Base-by-base conservation (phyloP, 1,139 yeast species). In the Geotrichum klebahnii region DNA sequence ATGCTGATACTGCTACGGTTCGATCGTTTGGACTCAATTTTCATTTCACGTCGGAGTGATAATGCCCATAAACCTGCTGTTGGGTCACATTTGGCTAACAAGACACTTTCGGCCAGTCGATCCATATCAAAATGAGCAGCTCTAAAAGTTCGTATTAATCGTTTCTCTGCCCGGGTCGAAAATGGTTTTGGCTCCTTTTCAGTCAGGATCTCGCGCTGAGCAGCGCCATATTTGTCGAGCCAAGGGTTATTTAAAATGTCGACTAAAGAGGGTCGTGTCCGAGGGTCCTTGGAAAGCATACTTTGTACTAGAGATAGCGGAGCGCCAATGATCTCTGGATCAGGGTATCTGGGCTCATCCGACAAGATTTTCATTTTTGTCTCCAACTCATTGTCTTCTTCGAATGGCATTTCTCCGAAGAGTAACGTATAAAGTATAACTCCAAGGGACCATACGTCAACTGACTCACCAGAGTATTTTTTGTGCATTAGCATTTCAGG, bases 381-480 rank as follows among this genome's bases (percentile, higher is more conserved):
- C 44, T 71, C 77, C 39, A 75, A 64, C 20, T 85, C 94, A 57
- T 6, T 24, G 33, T 80, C 80, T 45, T 89, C 96, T 58, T 84
- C 92, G 68, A 90, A 92, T 0, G 98, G 98, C 84, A 92, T 81
- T 55, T 80, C 80, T 0, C 97, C 97, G 52, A 84, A 81, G 0
- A 88, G 64, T 77, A 92, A 75, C 0, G 97, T 88, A 65, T 83
- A 92, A n/a, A 92, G 68, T n/a, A 92, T 89, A 6, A 92, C 80
- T 0, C 98, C 98, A 53, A 92, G 69, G 0, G 97, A 82, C 98
- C 98, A 92, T 2, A 86, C 80, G 65, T 92, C 98, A 5, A 83
- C 68, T 4, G 84, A 79, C 60, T 84, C 82, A 0, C 97, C 98
- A 36, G 82, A 81, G 63, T 92, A 92, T 50, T 80, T 81, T 51